Evolutionary conservation across 1,284 basidiomycete species (phyloP), one percentile per base, ranked within the genome.

Genomic region (Malassezia globosa): DNA sequence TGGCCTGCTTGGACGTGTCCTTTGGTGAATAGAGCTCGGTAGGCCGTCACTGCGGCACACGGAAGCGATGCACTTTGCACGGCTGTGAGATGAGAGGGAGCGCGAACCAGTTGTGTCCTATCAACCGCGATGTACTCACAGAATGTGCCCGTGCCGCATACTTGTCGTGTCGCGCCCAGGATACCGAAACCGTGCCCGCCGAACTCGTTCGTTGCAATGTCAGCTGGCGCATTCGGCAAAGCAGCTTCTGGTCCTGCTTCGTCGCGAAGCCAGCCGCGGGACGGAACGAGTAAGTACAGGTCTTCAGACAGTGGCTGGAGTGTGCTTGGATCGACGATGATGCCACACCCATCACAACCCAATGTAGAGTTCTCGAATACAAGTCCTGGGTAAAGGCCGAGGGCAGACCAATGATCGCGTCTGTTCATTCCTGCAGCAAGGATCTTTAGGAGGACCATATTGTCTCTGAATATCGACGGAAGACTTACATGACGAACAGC

Each of bases 21-120:
- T 59, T 87, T 82, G 29, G 85, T 78, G 33, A 82, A 75, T 1
- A 80, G 75, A 1, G 84, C 83, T 83, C 85, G 80, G 81, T 84
- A 89, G 3, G 87, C 84, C 6, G 86, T 89, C 10, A 88, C 73
- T 1, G 80, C 83, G 0, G 77, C 85, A 1, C 86, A 70, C 0
- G 86, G 85, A 77, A 83, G 83, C 6, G 84, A 81, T 0, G 84
- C 81, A 5, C 79, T 77, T 46, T 87, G 79, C 36, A 80, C 74
- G 59, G 85, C 80, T 47, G 78, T 76, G 19, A 89, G 76, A 64
- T 87, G 81, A 13, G 77, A 72, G 0, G 85, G 86, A 3, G 80
- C 80, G 1, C 58, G 73, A 19, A 88, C 76, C 18, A 87, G 77
- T 52, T 84, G 78, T 49, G 82, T 77, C 38, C 81, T 77, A 45